Conservation (phyloP, 2,329 filamentous ascomycete species). For the Cladosporium sp. region DNA sequence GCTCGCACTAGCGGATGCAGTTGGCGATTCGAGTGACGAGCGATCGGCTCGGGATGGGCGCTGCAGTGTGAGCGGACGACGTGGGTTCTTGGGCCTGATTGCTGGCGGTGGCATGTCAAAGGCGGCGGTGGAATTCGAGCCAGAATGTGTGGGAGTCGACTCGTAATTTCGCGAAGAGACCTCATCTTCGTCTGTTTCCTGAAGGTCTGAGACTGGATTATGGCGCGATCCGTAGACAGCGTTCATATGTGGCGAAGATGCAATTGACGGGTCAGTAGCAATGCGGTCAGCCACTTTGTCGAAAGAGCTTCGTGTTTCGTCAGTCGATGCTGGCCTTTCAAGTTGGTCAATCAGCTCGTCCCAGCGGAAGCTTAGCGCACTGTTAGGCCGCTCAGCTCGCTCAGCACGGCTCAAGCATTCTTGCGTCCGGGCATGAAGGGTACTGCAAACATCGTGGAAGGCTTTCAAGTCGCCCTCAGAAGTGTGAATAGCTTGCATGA, state of each 20-base stretch:
- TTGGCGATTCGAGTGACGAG: conserved; percentile 12
- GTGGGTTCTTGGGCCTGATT: conserved; percentile 12
- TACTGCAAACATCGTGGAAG: conserved; percentile 48
- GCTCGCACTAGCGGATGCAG: conserved; percentile 21
- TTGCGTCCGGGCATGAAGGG: conserved; percentile 44
- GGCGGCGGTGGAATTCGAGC: conserved; percentile 5
- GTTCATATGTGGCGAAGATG: conserved; percentile 20
- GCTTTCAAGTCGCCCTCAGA: conserved; percentile 43
- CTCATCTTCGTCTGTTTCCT: conserved; percentile 20
- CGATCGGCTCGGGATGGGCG: conserved; percentile 13
- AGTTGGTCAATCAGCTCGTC: conserved; percentile 50
- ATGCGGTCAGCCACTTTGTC: conserved; percentile 25
- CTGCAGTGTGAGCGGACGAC: conserved; percentile 21
- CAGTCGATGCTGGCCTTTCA: conserved; percentile 25
- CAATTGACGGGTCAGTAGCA: conserved; percentile 26
- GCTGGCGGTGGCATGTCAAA: conserved; percentile 10
- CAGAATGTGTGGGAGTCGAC: conserved; percentile 13
- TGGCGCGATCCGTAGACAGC: background rate
- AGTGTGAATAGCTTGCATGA: conserved; percentile 27
- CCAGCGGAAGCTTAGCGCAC: conserved; percentile 47
- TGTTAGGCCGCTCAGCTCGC: conserved; percentile 48
- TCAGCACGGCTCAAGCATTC: conserved; percentile 50
- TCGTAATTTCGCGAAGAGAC: conserved; percentile 12
- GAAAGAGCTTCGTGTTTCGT: conserved; percentile 17
- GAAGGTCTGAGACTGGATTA: conserved; percentile 12